phyloP scores from a whole-genome alignment of 257 asterid species.

The Verbascum thapsus region DNA sequence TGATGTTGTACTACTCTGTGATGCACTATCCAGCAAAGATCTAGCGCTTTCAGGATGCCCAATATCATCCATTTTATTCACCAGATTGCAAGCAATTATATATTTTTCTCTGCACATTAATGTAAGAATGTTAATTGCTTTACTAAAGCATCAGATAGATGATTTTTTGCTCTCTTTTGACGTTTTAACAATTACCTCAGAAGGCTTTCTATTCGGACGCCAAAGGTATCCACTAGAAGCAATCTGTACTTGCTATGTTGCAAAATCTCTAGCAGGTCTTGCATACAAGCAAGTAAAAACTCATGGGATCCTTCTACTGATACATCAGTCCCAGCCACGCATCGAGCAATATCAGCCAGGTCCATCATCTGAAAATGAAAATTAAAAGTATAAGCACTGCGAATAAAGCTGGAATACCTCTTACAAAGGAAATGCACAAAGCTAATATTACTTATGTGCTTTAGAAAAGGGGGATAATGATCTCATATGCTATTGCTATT shows the following conservation, averaged over 20 bases:
- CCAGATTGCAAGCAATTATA: slow-evolving; percentile 75
- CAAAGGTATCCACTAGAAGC: slow-evolving; percentile 89
- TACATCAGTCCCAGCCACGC: slow-evolving; percentile 71
- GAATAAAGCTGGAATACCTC: slow-evolving; percentile 10
- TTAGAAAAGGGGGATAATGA: slow-evolving; percentile 13
- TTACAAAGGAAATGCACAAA: not conserved
- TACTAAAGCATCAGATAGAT: slow-evolving; percentile 25
- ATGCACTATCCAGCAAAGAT: slow-evolving; percentile 59
- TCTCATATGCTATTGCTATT: slow-evolving; percentile 15
- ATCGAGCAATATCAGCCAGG: slow-evolving; percentile 85
- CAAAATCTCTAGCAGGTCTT: slow-evolving; percentile 79
- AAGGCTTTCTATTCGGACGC: slow-evolving; percentile 82
- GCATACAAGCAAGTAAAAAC: slow-evolving; percentile 76
- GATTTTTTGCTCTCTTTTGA: slow-evolving; percentile 24
- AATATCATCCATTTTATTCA: slow-evolving; percentile 51
- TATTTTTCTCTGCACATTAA: slow-evolving; percentile 81
- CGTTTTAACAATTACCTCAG: slow-evolving; percentile 55
- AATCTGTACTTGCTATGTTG: slow-evolving; percentile 76
- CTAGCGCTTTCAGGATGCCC: slow-evolving; percentile 65
- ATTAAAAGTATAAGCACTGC: slow-evolving; percentile 29
- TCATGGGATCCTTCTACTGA: slow-evolving; percentile 76
- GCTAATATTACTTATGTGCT: not conserved
- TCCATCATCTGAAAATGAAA: slow-evolving; percentile 68
- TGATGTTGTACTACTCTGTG: slow-evolving; percentile 76
- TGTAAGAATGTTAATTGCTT: slow-evolving; percentile 33